A percentile compares a stretch with the other conserved stretches of the same genome.
Evolutionary conservation across 2,329 filamentous ascomycete genomes (phyloP).

Genomic region (Calonectria henricotiae): DNA sequence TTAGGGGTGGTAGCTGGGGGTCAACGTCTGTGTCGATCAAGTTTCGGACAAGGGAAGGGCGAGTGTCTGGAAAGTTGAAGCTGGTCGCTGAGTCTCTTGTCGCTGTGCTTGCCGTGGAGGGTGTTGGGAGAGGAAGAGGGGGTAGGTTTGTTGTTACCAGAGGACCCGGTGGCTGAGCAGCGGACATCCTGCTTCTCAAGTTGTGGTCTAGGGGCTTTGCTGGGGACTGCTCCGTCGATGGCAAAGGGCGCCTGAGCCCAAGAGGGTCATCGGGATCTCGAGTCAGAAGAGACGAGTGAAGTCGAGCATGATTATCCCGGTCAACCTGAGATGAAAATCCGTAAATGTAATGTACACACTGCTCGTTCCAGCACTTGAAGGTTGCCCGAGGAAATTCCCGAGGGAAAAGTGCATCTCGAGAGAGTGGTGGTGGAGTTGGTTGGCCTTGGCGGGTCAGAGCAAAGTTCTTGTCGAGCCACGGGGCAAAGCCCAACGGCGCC

Average conservation of each 20-base stretch:
- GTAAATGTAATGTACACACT: constrained; percentile 73
- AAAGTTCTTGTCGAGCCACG: constrained; percentile 71
- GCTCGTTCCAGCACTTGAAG: constrained; percentile 71
- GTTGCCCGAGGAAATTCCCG: constrained; percentile 46
- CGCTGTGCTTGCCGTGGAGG: constrained; percentile 47
- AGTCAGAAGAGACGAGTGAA: constrained; percentile 62
- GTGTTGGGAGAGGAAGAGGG: constrained; percentile 53
- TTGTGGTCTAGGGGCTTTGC: constrained; percentile 46
- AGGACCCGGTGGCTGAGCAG: constrained; percentile 60
- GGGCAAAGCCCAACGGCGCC: constrained; percentile 65
- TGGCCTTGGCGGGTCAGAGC: constrained; percentile 66
- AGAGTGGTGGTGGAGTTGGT: constrained; percentile 59
- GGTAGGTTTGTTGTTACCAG: constrained; percentile 53
- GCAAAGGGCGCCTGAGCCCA: constrained; percentile 46
- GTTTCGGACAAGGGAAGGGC: constrained; percentile 57
- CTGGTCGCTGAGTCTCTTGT: constrained; percentile 51
- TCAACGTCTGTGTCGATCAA: constrained; percentile 68
- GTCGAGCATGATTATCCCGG: constrained; percentile 67
- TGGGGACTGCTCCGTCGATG: constrained; percentile 36
- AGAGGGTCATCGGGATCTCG: constrained; percentile 64
- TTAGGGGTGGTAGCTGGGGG: constrained; percentile 70
- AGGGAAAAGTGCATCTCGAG: constrained; percentile 40
- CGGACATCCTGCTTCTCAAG: constrained; percentile 50
- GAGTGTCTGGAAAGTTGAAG: constrained; percentile 61
- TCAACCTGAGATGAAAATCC: constrained; percentile 69